phyloP scores from a whole-genome alignment of 2,329 filamentous ascomycete genomes.

The Fusarium sulawesiense region DNA sequence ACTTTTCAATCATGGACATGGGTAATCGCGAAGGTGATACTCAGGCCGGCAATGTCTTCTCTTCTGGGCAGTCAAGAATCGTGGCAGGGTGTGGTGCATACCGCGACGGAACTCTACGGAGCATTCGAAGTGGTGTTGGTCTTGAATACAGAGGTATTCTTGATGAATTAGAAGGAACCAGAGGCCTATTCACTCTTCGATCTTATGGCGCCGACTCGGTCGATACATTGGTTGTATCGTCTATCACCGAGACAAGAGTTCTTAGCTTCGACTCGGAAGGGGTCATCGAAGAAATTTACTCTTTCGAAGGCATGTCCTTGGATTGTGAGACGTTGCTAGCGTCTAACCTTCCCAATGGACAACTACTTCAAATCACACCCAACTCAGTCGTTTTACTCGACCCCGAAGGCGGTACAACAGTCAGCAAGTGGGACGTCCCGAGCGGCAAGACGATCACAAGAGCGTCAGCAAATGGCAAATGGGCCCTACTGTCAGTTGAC shows the following conservation, averaged over 20 bases:
- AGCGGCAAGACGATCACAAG: slow-evolving; percentile 74
- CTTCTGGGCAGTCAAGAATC: slow-evolving; percentile 91
- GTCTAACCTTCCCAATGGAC: slow-evolving; percentile 70
- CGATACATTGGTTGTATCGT: slow-evolving; percentile 83
- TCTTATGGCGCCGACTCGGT: slow-evolving; percentile 60
- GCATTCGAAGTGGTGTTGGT: slow-evolving; percentile 92
- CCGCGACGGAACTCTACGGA: slow-evolving; percentile 87
- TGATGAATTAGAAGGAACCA: slow-evolving; percentile 79
- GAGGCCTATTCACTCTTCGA: slow-evolving; percentile 76
- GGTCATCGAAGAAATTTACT: slow-evolving; percentile 87
- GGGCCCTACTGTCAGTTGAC: slow-evolving; percentile 78
- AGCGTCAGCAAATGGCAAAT: slow-evolving; percentile 77
- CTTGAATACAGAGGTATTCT: slow-evolving; percentile 88
- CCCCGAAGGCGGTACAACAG: slow-evolving; percentile 63
- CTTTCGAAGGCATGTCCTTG: slow-evolving; percentile 77
- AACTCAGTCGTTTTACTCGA: slow-evolving; percentile 72
- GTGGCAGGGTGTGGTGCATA: slow-evolving; percentile 93
- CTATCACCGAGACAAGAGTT: slow-evolving; percentile 83
- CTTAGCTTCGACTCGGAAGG: slow-evolving; percentile 81
- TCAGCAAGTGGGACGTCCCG: slow-evolving; percentile 68
- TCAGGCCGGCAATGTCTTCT: slow-evolving; percentile 85
- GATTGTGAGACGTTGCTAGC: slow-evolving; percentile 78
- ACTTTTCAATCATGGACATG: slow-evolving; percentile 97
- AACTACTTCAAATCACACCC: slow-evolving; percentile 81
- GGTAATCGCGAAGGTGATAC: slow-evolving; percentile 83